Conservation (phyloP, 805 yeast genomes). For the Ogataea paraovalis region DNA sequence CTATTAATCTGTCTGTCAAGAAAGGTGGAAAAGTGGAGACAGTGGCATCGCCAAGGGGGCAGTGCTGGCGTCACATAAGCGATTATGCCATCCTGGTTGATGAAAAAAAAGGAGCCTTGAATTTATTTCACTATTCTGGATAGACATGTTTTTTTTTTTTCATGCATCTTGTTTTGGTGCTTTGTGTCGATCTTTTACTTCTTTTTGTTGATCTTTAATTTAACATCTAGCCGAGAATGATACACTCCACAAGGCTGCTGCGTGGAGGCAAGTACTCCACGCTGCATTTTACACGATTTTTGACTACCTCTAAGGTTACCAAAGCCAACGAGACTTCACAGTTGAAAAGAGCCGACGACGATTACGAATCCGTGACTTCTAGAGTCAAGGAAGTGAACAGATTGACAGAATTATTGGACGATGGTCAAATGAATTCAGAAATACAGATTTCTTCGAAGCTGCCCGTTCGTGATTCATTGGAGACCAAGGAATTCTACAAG, state of each 20-base stretch:
- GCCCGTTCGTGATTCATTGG: conserved; percentile 8
- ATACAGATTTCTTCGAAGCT: conserved; percentile 2
- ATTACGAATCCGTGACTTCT: neutral
- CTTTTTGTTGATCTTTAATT: neutral
- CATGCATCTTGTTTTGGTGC: neutral
- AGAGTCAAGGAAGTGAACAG: conserved; percentile 1
- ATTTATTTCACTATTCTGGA: neutral
- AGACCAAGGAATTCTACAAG: conserved; percentile 13
- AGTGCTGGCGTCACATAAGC: no score
- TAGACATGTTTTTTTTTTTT: neutral
- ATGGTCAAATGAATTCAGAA: neutral
- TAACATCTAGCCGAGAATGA: neutral
- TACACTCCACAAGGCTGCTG: neutral
- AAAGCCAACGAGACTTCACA: neutral
- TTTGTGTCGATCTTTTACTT: no score
- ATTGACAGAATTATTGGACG: conserved; percentile 1
- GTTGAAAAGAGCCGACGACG: neutral
- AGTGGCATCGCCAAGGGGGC: no score
- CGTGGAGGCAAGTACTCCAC: neutral
- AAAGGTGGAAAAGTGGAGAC: no score
- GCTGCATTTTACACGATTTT: no score
- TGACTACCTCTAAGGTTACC: neutral
- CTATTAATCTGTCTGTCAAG: no score
- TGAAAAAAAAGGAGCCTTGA: no score
- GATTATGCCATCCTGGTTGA: neutral